These are phyloP conservation scores for Xylaria acuta DNA, from an alignment of 495 filamentous ascomycete genomes.

Conservation along the genomic window DNA sequence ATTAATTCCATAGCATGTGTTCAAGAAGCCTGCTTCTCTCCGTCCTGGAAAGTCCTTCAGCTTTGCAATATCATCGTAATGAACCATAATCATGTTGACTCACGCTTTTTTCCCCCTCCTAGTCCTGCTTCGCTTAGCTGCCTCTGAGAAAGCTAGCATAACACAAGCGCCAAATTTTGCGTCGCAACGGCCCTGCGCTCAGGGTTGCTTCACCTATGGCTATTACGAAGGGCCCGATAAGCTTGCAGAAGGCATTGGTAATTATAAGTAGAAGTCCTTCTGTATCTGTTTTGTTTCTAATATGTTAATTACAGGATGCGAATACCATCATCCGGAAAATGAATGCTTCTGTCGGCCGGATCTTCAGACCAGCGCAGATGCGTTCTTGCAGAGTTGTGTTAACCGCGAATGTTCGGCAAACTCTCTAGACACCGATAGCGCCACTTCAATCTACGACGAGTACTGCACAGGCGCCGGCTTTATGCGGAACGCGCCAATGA, in stretches of 20 bases:
- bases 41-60: background rate
- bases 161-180: background rate
- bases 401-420: constrained; percentile 7
- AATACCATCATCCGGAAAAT: constrained; percentile 4
- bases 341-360: constrained; percentile 25
- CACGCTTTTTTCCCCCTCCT: background rate
- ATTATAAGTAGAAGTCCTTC: background rate
- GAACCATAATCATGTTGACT: background rate
- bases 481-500: background rate
- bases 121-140: background rate
- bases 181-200: constrained; percentile 20
- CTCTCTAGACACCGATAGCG: constrained; percentile 22
- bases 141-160: background rate
- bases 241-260: constrained; percentile 9
- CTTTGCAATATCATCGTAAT: background rate
- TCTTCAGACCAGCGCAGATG: constrained; percentile 12
- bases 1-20: background rate
- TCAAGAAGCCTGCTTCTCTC: background rate
- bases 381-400: constrained; percentile 17
- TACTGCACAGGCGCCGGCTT: constrained; percentile 30
- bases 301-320: background rate
- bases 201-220: background rate
- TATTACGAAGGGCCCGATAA: background rate
- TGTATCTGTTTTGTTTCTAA: background rate
- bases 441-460: constrained; percentile 28